Evolutionary conservation across 768 basidiomycete genomes (phyloP).

Genomic region (Suillus clintonianus): DNA sequence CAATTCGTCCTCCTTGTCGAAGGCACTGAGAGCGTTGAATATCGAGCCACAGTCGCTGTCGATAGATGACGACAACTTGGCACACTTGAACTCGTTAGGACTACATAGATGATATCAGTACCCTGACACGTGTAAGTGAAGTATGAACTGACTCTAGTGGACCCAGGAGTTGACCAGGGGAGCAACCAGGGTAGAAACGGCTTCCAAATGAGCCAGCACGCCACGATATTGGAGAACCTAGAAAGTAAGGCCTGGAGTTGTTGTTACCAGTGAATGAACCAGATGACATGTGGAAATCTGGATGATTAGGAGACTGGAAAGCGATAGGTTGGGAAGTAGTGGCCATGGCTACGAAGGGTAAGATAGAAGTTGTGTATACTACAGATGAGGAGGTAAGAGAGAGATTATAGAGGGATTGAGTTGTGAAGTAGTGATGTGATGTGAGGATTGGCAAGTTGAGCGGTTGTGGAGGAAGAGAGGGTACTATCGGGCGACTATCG

Average conservation of each 20-base stretch:
- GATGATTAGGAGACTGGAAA: slow-evolving; percentile 29
- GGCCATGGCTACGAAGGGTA: slow-evolving; percentile 30
- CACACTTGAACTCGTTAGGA: slow-evolving; percentile 48
- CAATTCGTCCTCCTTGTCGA: slow-evolving; percentile 73
- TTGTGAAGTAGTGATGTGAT: neutral
- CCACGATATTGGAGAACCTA: slow-evolving; percentile 76
- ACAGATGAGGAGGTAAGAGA: slow-evolving; percentile 8
- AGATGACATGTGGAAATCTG: slow-evolving; percentile 38
- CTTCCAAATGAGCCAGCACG: slow-evolving; percentile 65
- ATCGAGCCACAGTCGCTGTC: slow-evolving; percentile 63
- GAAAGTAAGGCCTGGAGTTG: slow-evolving; percentile 64
- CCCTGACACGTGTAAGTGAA: neutral
- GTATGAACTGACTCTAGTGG: slow-evolving; percentile 61
- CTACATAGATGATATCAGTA: slow-evolving; percentile 23
- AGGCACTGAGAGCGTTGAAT: slow-evolving; percentile 64
- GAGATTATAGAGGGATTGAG: neutral
- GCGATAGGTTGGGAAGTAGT: slow-evolving; percentile 47
- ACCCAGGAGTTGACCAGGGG: slow-evolving; percentile 60
- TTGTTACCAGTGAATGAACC: slow-evolving; percentile 52
- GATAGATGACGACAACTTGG: slow-evolving; percentile 51
- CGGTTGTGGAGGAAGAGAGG: neutral
- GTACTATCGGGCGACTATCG: slow-evolving; percentile 1
- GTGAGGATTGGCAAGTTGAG: neutral
- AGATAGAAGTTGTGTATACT: slow-evolving; percentile 4
- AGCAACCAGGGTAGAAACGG: slow-evolving; percentile 62